These are phyloP conservation scores for Chalaropsis thielavioides DNA, from an alignment of 2,329 filamentous ascomycete species.

Conservation along the genomic window DNA sequence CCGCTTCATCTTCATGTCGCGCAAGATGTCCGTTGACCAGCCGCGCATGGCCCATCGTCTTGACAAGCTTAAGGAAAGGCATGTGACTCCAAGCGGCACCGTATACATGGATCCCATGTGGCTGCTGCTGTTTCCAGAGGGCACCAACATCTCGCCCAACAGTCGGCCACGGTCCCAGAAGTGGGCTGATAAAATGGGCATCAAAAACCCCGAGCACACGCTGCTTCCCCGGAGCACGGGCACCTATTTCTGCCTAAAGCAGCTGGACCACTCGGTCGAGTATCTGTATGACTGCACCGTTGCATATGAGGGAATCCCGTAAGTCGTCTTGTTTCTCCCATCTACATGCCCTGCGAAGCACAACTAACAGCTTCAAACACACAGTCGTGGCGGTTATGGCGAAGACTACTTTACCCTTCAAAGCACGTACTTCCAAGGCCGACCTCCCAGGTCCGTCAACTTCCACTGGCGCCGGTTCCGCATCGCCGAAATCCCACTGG, in stretches of 20 bases:
- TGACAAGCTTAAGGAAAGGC: slow-evolving; percentile 47
- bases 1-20: slow-evolving; percentile 82
- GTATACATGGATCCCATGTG: slow-evolving; percentile 67
- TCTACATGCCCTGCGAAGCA: neutral
- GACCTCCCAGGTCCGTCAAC: slow-evolving; percentile 86
- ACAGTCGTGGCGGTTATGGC: slow-evolving; percentile 64
- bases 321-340: slow-evolving; percentile 32
- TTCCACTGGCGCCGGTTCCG: slow-evolving; percentile 89
- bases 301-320: slow-evolving; percentile 87
- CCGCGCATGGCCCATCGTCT: slow-evolving; percentile 61
- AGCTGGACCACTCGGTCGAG: slow-evolving; percentile 59
- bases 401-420: slow-evolving; percentile 78
- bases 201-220: slow-evolving; percentile 58
- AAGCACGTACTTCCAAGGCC: slow-evolving; percentile 77
- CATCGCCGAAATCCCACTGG: slow-evolving; percentile 64
- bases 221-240: slow-evolving; percentile 71
- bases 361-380: neutral
- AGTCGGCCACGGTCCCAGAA: slow-evolving; percentile 54
- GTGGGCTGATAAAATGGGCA: slow-evolving; percentile 63
- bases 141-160: slow-evolving; percentile 63
- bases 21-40: slow-evolving; percentile 72
- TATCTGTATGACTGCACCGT: slow-evolving; percentile 90
- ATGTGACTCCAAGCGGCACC: slow-evolving; percentile 38
- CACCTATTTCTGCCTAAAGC: slow-evolving; percentile 61
- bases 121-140: slow-evolving; percentile 77